Evolutionary conservation across 495 filamentous ascomycete species (phyloP), one percentile per base, ranked within the genome.

Genomic region (Hypoxylon fuscum): DNA sequence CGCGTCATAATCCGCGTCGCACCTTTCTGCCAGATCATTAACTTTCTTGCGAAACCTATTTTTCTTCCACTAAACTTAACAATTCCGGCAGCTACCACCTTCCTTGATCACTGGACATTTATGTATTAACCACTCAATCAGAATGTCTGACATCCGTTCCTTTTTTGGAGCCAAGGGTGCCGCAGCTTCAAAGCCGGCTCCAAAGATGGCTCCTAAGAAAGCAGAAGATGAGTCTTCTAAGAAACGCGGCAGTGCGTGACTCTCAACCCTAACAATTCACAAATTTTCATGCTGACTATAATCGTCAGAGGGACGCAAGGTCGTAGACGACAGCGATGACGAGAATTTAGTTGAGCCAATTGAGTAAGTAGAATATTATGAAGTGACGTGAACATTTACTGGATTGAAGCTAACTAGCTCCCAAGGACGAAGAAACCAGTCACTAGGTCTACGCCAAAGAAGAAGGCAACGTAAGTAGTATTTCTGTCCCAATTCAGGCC

Each of bases 121-220:
- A 5, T 29, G 11, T n/a, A 31, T 21, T 44, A 17, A 11, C 15
- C n/a, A 15, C 5, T 40, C 20, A 5, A 31, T 40, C 62, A 62
- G 34, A 32, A 93, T 92, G 90, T 84, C 90, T 58, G 91, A 96
- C 79, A 96, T 96, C 58, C 79, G 92, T 47, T 87, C 76, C 63
- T 96, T 94, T 68, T 95, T 96, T 74, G 85, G 85, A 12, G 82
- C 85, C 27, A 88, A 85, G 64, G 82, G 79, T 14, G 78, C 78
- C 51, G 71, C 72, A 12, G 55, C 76, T 22, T 59, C 78, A 18
- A 81, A 85, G 57, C 78, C 83, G 55, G 71, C 76, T 43, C 60
- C 75, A 27, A 82, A 79, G 69, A 80, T 82, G 55, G 71, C 76
- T 43, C 60, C 75, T 23, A 82, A 79, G 69, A 80, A 83, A 52